These are phyloP conservation scores for Xanthoconium purpureum DNA, from an alignment of 768 basidiomycete species.

Conservation along the genomic window DNA sequence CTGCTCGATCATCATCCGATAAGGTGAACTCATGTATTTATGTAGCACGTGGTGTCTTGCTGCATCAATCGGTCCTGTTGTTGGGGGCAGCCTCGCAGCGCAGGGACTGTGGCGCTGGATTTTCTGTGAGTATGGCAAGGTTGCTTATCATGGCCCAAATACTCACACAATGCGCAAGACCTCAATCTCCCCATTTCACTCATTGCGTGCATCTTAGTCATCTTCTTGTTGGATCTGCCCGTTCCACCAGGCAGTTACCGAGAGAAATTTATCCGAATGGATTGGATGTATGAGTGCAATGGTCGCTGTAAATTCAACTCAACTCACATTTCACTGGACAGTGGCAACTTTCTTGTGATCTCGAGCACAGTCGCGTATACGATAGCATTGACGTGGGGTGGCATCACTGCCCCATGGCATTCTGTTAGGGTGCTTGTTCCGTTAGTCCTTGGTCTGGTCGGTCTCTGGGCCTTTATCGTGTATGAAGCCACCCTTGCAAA, in stretches of 20 bases:
- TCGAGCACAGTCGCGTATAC: conserved; percentile 33
- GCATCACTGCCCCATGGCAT: conserved; percentile 41
- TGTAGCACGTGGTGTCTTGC: conserved; percentile 36
- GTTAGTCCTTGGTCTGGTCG: conserved; percentile 13
- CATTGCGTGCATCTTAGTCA: conserved; percentile 26
- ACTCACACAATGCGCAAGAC: conserved; percentile 21
- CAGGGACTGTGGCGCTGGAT: conserved; percentile 39
- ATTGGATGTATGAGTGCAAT: conserved; percentile 40
- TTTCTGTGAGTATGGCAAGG: conserved; percentile 31
- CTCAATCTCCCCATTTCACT: conserved; percentile 40
- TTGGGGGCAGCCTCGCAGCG: conserved; percentile 37
- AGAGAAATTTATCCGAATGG: conserved; percentile 37
- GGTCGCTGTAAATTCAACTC: neutral
- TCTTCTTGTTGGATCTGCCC: conserved; percentile 33
- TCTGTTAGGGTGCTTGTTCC: conserved; percentile 40
- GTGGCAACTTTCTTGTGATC: conserved; percentile 47
- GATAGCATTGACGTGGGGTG: conserved; percentile 48
- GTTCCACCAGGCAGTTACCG: conserved; percentile 31
- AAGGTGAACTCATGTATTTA: neutral
- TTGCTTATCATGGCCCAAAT: neutral
- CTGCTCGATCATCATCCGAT: neutral
- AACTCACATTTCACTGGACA: conserved; percentile 4
- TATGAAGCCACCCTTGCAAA: neutral
- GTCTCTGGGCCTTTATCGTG: neutral
- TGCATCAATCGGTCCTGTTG: conserved; percentile 32